Evolutionary conservation across 176 grass and related monocot species (phyloP), one percentile per base, ranked within the genome.

Genomic region (Neostapfia colusana): DNA sequence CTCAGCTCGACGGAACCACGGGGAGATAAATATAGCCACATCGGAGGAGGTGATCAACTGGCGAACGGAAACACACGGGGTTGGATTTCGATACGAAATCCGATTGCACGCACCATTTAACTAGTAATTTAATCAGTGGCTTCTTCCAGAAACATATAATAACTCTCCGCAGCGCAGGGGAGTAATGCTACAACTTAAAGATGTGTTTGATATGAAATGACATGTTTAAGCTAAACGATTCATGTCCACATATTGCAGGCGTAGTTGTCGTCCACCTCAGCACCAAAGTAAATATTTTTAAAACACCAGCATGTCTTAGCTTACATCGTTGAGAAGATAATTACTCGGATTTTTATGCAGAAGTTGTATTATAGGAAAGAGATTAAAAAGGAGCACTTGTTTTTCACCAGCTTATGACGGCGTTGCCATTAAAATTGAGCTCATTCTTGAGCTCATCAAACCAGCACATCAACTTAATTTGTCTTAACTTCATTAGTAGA

Each of bases 21-120:
- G 54, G 20, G n/a, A 28, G 25, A 18, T 24, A 79, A 87, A 71
- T 72, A 84, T 77, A 62, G 23, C 21, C 54, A 26, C 9, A 9
- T 2, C 11, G 9, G 9, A 0, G 10, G 9, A 2, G 74, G 16
- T 65, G 65, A 21, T 50, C 48, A 80, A 27, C 57, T 24, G 69
- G 76, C 38, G 53, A 72, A 56, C 9, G 5, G 7, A 10, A 23
- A 3, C 12, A 24, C 26, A n/a, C n/a, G n/a, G 69, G 7, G 44
- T 26, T 41, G 63, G 21, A 40, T n/a, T n/a, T 26, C 15, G 31
- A 77, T 28, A 24, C 72, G 38, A 14, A 59, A 34, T 43, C 49
- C 13, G 41, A 26, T 36, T 56, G 20, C 12, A 31, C 6, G n/a
- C n/a, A n/a, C n/a, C 10, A 40, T 69, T 85, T 51, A 85, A 51